These are phyloP conservation scores for Gracilaria domingensis DNA, from an alignment of 23 red algal species.

Conservation along the genomic window DNA sequence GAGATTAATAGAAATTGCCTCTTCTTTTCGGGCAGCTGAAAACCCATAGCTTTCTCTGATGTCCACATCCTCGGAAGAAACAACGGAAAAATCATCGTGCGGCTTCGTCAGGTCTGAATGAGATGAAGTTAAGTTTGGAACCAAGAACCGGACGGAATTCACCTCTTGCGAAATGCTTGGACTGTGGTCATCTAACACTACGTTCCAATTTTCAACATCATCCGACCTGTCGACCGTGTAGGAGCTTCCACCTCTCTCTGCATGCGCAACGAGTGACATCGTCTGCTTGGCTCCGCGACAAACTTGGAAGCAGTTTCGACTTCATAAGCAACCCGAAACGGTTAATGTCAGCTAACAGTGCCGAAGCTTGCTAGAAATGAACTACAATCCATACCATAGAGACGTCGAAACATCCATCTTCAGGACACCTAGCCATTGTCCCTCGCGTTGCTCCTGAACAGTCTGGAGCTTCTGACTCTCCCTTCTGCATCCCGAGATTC, in stretches of 20 bases:
- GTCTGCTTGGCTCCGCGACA: not conserved
- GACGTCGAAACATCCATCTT: not conserved
- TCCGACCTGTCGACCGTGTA: not conserved
- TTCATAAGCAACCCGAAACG: not conserved
- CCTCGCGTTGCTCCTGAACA: not conserved
- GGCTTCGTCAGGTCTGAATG: not conserved
- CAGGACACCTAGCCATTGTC: not conserved
- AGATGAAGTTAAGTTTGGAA: not conserved
- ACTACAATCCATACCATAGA: not conserved
- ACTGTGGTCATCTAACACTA: not conserved
- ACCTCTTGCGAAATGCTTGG: conserved; percentile 25
- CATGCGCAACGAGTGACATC: conserved; percentile 1
- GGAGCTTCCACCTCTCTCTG: not conserved
- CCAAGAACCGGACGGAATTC: conserved; percentile 43
- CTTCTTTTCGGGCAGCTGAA: conserved; percentile 43
- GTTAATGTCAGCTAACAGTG: not conserved
- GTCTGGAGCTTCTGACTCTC: not conserved
- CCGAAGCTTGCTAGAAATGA: not conserved
- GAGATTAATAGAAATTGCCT: conserved; percentile 67
- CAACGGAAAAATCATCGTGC: conserved; percentile 48
- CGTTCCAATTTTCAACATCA: conserved; percentile 21
- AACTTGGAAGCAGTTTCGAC: not conserved
- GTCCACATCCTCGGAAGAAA: conserved; percentile 35
- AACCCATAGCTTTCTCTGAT: not conserved
- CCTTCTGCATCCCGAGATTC: not conserved